A percentile compares a stretch with the other conserved stretches of the same genome.
Conservation (phyloP, 768 basidiomycete species). For the Podaxis sp. region DNA sequence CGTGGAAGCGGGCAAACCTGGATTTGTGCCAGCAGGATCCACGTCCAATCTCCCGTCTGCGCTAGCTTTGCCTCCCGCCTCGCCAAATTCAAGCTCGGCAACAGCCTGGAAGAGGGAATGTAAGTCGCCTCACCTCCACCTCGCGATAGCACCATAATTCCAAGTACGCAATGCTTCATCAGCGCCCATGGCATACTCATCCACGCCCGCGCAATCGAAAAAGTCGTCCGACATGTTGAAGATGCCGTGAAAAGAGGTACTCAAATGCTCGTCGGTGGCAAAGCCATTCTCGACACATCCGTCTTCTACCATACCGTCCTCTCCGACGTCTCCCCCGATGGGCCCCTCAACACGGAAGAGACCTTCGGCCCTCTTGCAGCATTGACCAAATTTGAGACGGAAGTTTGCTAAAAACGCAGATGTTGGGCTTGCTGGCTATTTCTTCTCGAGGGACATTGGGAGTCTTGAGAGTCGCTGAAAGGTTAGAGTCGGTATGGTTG, state of each 20-base stretch:
- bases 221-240: constrained; percentile 82
- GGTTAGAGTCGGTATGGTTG: constrained; percentile 93
- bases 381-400: constrained; percentile 87
- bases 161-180: neutral
- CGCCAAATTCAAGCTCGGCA: constrained; percentile 82
- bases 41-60: constrained; percentile 88
- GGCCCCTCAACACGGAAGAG: constrained; percentile 76
- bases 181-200: constrained; percentile 97
- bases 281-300: constrained; percentile 51
- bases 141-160: neutral
- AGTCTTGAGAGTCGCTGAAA: constrained; percentile 94
- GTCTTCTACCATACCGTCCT: constrained; percentile 92
- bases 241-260: constrained; percentile 88
- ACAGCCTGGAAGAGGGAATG: constrained; percentile 79
- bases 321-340: constrained; percentile 71
- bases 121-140: constrained; percentile 33
- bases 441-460: constrained; percentile 88
- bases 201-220: constrained; percentile 80
- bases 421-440: constrained; percentile 91
- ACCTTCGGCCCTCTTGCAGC: constrained; percentile 95
- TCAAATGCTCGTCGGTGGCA: constrained; percentile 88
- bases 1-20: constrained; percentile 81
- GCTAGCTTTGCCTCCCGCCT: constrained; percentile 90
- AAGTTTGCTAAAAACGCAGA: constrained; percentile 84
- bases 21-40: constrained; percentile 88